These are phyloP conservation scores for Mycocalia duriaeana DNA, from an alignment of 1,284 basidiomycete genomes.

Conservation along the genomic window DNA sequence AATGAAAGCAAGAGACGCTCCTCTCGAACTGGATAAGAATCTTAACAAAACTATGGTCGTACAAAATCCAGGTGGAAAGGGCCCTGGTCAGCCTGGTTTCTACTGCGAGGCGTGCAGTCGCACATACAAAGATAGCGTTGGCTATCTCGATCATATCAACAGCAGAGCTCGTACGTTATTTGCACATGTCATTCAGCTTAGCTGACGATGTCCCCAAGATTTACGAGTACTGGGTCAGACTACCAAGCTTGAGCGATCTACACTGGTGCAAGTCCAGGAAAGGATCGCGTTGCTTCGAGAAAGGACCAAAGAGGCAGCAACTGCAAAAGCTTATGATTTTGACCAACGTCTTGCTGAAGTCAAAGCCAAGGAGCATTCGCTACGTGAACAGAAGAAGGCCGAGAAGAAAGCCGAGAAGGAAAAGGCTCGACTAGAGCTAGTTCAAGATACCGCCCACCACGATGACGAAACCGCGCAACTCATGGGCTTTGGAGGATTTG, in stretches of 20 bases:
- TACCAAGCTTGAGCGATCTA: slow-evolving; percentile 86
- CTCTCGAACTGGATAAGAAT: slow-evolving; percentile 88
- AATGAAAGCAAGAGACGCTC: slow-evolving; percentile 78
- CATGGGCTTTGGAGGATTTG: slow-evolving; percentile 95
- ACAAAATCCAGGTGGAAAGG: slow-evolving; percentile 71
- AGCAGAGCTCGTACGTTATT: slow-evolving; percentile 78
- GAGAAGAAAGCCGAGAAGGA: slow-evolving; percentile 71
- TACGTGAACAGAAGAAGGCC: slow-evolving; percentile 66
- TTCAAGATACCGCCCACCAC: slow-evolving; percentile 48
- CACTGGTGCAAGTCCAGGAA: slow-evolving; percentile 85
- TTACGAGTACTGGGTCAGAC: slow-evolving; percentile 90
- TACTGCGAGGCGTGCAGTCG: slow-evolving; percentile 86
- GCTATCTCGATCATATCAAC: slow-evolving; percentile 96
- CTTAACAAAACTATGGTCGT: slow-evolving; percentile 90
- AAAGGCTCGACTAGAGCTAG: slow-evolving; percentile 57
- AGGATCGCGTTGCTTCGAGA: slow-evolving; percentile 87
- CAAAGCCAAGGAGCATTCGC: slow-evolving; percentile 61
- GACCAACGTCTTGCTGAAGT: slow-evolving; percentile 83
- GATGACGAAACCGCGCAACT: slow-evolving; percentile 71
- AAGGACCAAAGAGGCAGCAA: slow-evolving; percentile 74
- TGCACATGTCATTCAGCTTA: slow-evolving; percentile 3
- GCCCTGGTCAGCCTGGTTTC: slow-evolving; percentile 87
- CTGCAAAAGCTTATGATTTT: slow-evolving; percentile 90
- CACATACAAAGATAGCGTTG: slow-evolving; percentile 90
- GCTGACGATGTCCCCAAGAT: slow-evolving; percentile 47